Percentiles rank a stretch among this genome's conserved stretches.
Conservation (phyloP, 2,329 filamentous ascomycete genomes). For the Ascochyta pisi region DNA sequence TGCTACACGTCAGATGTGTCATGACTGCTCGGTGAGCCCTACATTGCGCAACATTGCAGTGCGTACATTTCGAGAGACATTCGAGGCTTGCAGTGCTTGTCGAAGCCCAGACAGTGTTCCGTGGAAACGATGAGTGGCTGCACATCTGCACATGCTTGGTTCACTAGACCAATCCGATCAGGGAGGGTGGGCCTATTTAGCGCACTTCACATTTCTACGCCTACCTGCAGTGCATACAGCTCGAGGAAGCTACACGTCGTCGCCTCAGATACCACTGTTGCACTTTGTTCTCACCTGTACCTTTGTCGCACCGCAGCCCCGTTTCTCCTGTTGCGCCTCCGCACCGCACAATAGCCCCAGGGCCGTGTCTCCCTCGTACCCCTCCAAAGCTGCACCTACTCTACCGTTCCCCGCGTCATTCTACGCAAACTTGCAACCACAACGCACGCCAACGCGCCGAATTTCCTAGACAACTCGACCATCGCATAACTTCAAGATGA, state of each 20-base stretch:
- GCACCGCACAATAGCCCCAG: constrained; percentile 26
- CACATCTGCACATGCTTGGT: constrained; percentile 3
- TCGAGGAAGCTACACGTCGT: constrained; percentile 11
- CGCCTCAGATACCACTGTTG: constrained; percentile 18
- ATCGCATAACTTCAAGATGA: constrained; percentile 36
- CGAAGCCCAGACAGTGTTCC: constrained; percentile 14
- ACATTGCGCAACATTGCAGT: constrained; percentile 11
- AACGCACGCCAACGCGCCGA: constrained; percentile 28
- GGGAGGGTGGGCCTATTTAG: constrained; percentile 13
- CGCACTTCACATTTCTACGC: constrained; percentile 25
- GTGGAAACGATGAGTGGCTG: neutral
- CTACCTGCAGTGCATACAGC: constrained; percentile 15
- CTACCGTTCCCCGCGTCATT: constrained; percentile 39
- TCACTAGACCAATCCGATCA: constrained; percentile 8
- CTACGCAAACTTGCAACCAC: constrained; percentile 39
- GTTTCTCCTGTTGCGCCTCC: constrained; percentile 27
- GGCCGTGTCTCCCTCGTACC: constrained; percentile 14
- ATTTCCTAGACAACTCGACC: constrained; percentile 27
- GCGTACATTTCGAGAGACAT: neutral
- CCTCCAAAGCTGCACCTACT: constrained; percentile 22
- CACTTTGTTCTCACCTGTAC: constrained; percentile 20
- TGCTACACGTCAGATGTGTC: constrained; percentile 18
- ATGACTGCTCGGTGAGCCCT: constrained; percentile 1
- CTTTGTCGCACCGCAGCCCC: constrained; percentile 37
- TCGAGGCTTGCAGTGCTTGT: constrained; percentile 3